Evolutionary conservation across 2,329 filamentous ascomycete genomes (phyloP), one percentile per base, ranked within the genome.

Genomic region (Aureobasidium pullulans): DNA sequence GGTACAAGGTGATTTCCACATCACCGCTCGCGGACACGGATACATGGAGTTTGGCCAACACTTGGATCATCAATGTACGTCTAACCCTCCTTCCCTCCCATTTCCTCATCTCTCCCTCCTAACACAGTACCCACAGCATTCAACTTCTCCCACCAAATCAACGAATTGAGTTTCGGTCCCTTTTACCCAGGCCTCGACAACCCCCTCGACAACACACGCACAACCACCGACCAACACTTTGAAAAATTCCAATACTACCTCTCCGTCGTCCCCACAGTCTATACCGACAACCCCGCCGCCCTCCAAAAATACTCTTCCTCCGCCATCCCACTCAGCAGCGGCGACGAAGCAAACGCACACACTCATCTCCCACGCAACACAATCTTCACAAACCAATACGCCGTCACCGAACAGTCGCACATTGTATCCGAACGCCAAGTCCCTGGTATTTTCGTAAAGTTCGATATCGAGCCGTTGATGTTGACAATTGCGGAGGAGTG

Each of bases 181-280:
- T 96, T 92, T 77, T 97, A 96, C 77, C 93, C 94, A 1, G 90
- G 87, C 29, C 86, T 99, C 59, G 83, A 88, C 68, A 99, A 99
- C 76, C 94, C 94, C 0, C 89, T 99, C 68, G 94, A 97, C 77
- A 86, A 87, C 65, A 97, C 94, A 46, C 84, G 92, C 74, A 89
- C 92, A 68, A 75, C 80, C 3, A 93, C 89, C n/a, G 71, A 79
- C 15, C 72, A 75, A 62, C 82, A 96, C 79, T 97, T 96, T 79
- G 87, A 93, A 83, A 95, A 94, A 75, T 97, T 91, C 78, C 94
- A 99, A 75, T 99, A 99, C 82, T 97, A 94, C 78, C 81, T 97
- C 70, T 96, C 89, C 40, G 82, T 99, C 39, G 94, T 99, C 2
- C 94, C 94, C 2, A 99, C 94, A 5, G 84, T 95, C 68, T 99